Conservation (phyloP, 257 asterid genomes). For the Petrea volubilis region DNA sequence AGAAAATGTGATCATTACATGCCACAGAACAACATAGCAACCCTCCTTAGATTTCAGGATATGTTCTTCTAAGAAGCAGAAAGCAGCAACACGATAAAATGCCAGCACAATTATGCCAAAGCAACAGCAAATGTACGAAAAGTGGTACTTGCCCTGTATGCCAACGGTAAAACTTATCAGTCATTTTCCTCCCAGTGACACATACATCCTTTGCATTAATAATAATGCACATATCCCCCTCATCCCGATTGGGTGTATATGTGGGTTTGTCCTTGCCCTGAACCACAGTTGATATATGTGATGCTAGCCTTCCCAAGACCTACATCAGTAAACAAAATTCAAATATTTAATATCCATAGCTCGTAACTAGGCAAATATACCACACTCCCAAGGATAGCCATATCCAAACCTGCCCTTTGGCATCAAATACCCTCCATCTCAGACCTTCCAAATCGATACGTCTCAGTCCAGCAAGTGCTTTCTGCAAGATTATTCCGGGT, state of each 20-base stretch:
- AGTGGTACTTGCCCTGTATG: slow-evolving; percentile 74
- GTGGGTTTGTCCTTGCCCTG: slow-evolving; percentile 98
- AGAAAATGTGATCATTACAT: neutral
- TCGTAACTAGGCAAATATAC: neutral
- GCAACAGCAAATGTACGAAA: neutral
- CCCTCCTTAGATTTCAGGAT: neutral
- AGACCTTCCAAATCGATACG: slow-evolving; percentile 86
- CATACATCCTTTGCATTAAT: slow-evolving; percentile 86
- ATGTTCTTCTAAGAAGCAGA: slow-evolving; percentile 2
- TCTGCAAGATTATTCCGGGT: slow-evolving; percentile 45
- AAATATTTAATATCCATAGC: neutral
- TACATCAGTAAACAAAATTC: slow-evolving; percentile 26
- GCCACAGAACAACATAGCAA: neutral
- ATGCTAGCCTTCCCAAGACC: slow-evolving; percentile 94
- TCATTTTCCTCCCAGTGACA: slow-evolving; percentile 93
- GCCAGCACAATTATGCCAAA: neutral
- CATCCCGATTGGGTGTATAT: slow-evolving; percentile 71
- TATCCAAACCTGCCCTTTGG: slow-evolving; percentile 81
- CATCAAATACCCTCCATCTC: slow-evolving; percentile 95
- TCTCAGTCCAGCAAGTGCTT: slow-evolving; percentile 86
- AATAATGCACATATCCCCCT: slow-evolving; percentile 90
- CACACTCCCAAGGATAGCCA: neutral
- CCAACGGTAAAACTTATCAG: slow-evolving; percentile 89
- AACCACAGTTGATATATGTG: slow-evolving; percentile 85
- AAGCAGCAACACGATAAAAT: neutral